phyloP scores from a whole-genome alignment of 2,329 filamentous ascomycete species.

The Zasmidium cellare region DNA sequence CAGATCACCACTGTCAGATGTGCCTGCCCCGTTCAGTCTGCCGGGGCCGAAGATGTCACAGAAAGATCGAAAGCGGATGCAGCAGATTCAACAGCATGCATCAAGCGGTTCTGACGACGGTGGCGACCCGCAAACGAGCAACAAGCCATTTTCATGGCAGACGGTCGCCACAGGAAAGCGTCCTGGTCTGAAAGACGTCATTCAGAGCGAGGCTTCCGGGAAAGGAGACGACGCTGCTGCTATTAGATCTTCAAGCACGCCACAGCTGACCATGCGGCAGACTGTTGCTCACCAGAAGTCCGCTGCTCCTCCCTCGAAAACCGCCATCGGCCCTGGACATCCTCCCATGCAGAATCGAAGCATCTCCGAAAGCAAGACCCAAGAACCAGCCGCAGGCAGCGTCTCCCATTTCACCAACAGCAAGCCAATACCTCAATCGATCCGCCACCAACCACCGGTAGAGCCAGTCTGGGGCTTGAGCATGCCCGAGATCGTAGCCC shows the following conservation, averaged over 20 bases:
- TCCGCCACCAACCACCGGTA: conserved; percentile 57
- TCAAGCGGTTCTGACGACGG: background rate
- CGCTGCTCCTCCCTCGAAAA: conserved; percentile 12
- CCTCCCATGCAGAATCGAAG: conserved; percentile 25
- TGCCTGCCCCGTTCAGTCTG: conserved; percentile 29
- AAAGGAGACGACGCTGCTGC: conserved; percentile 29
- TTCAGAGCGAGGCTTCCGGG: conserved; percentile 38
- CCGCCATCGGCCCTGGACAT: conserved; percentile 20
- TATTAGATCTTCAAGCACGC: conserved; percentile 38
- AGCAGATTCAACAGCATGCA: conserved; percentile 59
- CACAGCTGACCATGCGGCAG: conserved; percentile 62
- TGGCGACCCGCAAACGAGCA: conserved; percentile 35
- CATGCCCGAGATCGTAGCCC: conserved; percentile 83
- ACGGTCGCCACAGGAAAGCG: conserved; percentile 53
- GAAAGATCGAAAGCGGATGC: conserved; percentile 84
- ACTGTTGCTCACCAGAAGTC: conserved; percentile 53
- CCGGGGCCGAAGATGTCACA: conserved; percentile 72
- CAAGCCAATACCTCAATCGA: conserved; percentile 44
- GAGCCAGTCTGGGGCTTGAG: conserved; percentile 69
- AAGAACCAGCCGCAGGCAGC: conserved; percentile 2
- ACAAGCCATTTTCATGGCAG: conserved; percentile 61
- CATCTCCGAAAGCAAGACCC: conserved; percentile 13
- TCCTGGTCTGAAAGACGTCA: conserved; percentile 51
- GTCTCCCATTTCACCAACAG: conserved; percentile 34
- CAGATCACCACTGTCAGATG: conserved; percentile 22